These are phyloP conservation scores for Vicia faba DNA, from an alignment of 306 rosid genomes.

Conservation along the genomic window DNA sequence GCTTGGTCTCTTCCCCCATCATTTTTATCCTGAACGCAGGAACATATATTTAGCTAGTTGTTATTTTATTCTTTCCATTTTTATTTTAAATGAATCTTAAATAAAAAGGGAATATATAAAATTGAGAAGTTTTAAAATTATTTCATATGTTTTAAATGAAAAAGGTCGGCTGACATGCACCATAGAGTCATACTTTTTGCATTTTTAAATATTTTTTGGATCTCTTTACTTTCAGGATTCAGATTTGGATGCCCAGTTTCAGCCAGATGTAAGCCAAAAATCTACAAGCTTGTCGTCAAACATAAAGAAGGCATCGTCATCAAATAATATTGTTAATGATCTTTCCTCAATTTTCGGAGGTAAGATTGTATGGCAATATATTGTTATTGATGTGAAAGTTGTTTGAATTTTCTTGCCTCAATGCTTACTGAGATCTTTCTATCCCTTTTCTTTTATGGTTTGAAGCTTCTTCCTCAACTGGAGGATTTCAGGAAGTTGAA, in stretches of 20 bases:
- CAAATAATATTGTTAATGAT: constrained; percentile 79
- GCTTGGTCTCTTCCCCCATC: constrained; percentile 22
- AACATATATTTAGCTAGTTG: constrained; percentile 4
- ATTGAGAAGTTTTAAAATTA: constrained; percentile 1
- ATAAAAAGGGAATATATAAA: constrained; percentile 24
- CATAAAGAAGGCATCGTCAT: constrained; percentile 76
- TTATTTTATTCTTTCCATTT: constrained; percentile 20
- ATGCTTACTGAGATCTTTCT: constrained; percentile 30
- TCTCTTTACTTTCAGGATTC: constrained; percentile 54
- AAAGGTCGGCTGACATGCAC: background rate
- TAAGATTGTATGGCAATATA: constrained; percentile 40
- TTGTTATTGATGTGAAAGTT: constrained; percentile 27
- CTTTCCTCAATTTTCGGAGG: constrained; percentile 92
- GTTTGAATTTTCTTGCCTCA: constrained; percentile 29
- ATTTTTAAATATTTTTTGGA: constrained; percentile 23
- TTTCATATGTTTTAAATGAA: constrained; percentile 26
- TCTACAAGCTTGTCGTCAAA: constrained; percentile 55
- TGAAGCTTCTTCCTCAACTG: constrained; percentile 74
- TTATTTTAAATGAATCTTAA: background rate
- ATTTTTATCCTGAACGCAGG: constrained; percentile 8
- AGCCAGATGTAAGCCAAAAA: constrained; percentile 58
- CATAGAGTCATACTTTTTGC: constrained; percentile 5
- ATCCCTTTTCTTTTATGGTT: constrained; percentile 29
- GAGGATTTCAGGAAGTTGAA: constrained; percentile 83
- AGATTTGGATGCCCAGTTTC: constrained; percentile 66